A percentile compares a stretch with the other conserved stretches of the same genome.
Conservation (phyloP, 345 rosid species). For the Rhodomyrtus tomentosa region DNA sequence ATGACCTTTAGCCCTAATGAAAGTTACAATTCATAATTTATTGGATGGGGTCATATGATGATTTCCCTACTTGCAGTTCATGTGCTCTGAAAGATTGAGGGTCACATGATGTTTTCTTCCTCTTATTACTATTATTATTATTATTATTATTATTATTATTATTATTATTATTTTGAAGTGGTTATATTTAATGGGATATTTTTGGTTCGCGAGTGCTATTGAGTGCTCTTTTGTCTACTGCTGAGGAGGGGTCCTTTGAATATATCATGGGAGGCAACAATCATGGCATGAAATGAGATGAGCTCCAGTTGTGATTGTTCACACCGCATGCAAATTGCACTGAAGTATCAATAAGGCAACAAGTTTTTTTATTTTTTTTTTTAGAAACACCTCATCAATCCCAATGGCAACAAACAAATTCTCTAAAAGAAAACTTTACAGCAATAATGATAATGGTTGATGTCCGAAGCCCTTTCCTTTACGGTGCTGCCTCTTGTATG, state of each 20-base stretch:
- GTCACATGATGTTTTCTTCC: not conserved
- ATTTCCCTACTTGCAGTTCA: not conserved
- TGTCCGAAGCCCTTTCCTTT: not conserved
- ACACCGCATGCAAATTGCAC: slow-evolving; percentile 11
- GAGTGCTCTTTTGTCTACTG: not conserved
- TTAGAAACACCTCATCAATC: not conserved
- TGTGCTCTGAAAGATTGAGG: not conserved
- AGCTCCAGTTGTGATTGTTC: slow-evolving; percentile 2
- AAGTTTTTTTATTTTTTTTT: not conserved
- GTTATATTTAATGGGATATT: not conserved
- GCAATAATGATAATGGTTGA: not conserved
- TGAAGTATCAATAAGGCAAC: not conserved
- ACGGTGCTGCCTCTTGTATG: not conserved
- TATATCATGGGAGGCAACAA: slow-evolving; percentile 29
- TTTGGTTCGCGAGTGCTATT: slow-evolving; percentile 9
- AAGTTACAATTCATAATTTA: not conserved
- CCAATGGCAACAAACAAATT: not conserved
- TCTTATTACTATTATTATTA: rapidly evolving
- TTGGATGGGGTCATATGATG: no score
- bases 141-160: rapidly evolving
- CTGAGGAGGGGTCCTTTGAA: not conserved
- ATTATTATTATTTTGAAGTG: not conserved
- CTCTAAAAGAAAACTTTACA: not conserved
- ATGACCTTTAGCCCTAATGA: not conserved
- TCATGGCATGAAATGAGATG: slow-evolving; percentile 9